A percentile compares a stretch with the other conserved stretches of the same genome.
These are phyloP conservation scores for Fonsecaea monophora DNA, from an alignment of 2,329 filamentous ascomycete genomes.

Conservation along the genomic window DNA sequence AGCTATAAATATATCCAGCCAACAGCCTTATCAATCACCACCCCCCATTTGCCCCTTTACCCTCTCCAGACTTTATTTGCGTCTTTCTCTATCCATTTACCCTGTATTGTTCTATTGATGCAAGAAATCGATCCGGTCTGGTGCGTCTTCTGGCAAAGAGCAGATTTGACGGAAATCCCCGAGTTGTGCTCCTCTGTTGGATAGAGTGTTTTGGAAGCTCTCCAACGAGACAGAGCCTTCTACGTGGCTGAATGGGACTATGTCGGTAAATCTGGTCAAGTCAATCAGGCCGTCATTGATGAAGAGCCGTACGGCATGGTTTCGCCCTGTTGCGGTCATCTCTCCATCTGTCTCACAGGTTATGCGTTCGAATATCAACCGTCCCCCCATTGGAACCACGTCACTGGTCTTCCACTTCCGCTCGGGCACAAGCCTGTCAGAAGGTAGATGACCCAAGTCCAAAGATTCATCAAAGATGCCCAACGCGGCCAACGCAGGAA, in stretches of 20 bases:
- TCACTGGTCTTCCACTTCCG: conserved; percentile 63
- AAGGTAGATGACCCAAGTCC: conserved; percentile 53
- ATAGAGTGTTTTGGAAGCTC: conserved; percentile 53
- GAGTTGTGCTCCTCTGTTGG: conserved; percentile 49
- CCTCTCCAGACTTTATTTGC: not conserved
- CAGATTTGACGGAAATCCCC: conserved; percentile 59
- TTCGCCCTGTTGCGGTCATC: conserved; percentile 10
- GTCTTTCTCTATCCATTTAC: not conserved
- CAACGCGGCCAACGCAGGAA: conserved; percentile 59
- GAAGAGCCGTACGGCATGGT: conserved; percentile 58
- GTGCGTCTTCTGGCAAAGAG: conserved; percentile 51
- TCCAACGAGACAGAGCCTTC: conserved; percentile 54
- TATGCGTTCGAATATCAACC: conserved; percentile 62
- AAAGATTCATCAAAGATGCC: conserved; percentile 55
- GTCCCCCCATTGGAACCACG: conserved; percentile 64
- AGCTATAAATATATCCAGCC: not conserved
- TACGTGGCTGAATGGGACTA: conserved; percentile 32
- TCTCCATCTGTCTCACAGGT: conserved; percentile 46
- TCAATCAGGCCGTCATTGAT: conserved; percentile 63
- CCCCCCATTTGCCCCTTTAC: not conserved
- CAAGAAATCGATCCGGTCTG: conserved; percentile 57
- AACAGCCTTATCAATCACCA: not conserved
- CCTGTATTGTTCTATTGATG: conserved; percentile 47
- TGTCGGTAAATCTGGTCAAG: conserved; percentile 43
- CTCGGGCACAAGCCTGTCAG: conserved; percentile 51